These are phyloP conservation scores for Aspergillus sp. DNA, from an alignment of 2,329 filamentous ascomycete species.

Conservation along the genomic window DNA sequence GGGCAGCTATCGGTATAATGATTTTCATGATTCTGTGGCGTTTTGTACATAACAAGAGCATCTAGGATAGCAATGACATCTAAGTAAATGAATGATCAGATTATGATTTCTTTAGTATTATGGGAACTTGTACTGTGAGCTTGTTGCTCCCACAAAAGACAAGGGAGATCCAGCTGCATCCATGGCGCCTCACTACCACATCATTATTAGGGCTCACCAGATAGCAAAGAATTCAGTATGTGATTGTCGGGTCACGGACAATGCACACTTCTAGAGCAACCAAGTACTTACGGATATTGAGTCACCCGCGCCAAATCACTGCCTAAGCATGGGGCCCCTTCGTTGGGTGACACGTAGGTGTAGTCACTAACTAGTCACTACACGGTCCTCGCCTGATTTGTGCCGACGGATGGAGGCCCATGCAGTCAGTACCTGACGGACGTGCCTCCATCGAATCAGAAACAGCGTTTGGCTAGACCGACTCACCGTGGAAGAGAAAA, in stretches of 20 bases:
- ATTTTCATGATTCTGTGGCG: constrained; percentile 2
- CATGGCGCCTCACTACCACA: constrained; percentile 7
- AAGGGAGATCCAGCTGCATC: neutral
- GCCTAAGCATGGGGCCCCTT: constrained; percentile 1
- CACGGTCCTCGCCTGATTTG: constrained; percentile 2
- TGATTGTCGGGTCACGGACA: neutral
- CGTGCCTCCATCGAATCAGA: constrained; percentile 5
- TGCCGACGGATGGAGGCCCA: neutral
- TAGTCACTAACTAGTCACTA: neutral
- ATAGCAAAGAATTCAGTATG: neutral
- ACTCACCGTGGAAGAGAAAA: neutral
- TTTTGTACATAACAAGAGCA: constrained; percentile 6
- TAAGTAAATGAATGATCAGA: neutral
- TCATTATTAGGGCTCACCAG: constrained; percentile 3
- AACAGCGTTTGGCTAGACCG: constrained; percentile 1
- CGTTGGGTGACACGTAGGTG: constrained; percentile 4
- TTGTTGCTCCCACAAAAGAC: neutral
- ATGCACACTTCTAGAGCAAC: neutral
- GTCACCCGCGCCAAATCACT: constrained; percentile 3
- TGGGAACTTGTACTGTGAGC: neutral
- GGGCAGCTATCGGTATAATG: constrained; percentile 1
- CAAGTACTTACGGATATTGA: neutral
- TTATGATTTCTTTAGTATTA: no score
- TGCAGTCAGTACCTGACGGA: constrained; percentile 10
- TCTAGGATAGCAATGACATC: neutral